phyloP scores from a whole-genome alignment of 1,284 basidiomycete genomes.

The Ustilago trichophora region DNA sequence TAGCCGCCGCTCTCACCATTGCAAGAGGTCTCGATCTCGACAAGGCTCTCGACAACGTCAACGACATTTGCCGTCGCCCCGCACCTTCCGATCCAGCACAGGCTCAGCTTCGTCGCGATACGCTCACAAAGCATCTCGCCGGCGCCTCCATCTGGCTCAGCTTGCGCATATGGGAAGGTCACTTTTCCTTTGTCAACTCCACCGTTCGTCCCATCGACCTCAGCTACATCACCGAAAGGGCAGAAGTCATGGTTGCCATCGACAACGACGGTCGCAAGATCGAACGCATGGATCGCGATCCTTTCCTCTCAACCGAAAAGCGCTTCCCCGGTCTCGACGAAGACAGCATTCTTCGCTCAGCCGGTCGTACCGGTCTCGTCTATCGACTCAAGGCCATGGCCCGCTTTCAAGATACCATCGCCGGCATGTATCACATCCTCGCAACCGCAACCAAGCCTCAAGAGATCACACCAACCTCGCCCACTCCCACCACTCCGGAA shows the following conservation, averaged over 20 bases:
- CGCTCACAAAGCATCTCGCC: conserved; percentile 20
- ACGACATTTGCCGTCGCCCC: conserved; percentile 10
- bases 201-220: conserved; percentile 38
- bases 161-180: conserved; percentile 48
- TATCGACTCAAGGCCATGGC: conserved; percentile 37
- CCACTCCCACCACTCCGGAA: conserved; percentile 18
- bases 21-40: conserved; percentile 41
- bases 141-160: conserved; percentile 43
- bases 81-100: neutral
- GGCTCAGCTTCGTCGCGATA: conserved; percentile 10
- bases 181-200: conserved; percentile 42
- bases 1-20: conserved; percentile 42
- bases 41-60: conserved; percentile 37
- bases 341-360: conserved; percentile 38
- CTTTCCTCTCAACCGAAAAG: conserved; percentile 35
- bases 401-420: conserved; percentile 37
- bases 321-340: conserved; percentile 47
- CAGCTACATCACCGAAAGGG: conserved; percentile 13
- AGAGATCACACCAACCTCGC: neutral
- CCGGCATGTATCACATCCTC: conserved; percentile 40
- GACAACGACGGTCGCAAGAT: conserved; percentile 38
- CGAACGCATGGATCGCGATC: conserved; percentile 33
- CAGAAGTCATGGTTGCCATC: conserved; percentile 29
- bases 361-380: conserved; percentile 43
- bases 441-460: conserved; percentile 15